Base-by-base conservation (phyloP, 2,329 filamentous ascomycete species). In the Apiospora saccharicola region DNA sequence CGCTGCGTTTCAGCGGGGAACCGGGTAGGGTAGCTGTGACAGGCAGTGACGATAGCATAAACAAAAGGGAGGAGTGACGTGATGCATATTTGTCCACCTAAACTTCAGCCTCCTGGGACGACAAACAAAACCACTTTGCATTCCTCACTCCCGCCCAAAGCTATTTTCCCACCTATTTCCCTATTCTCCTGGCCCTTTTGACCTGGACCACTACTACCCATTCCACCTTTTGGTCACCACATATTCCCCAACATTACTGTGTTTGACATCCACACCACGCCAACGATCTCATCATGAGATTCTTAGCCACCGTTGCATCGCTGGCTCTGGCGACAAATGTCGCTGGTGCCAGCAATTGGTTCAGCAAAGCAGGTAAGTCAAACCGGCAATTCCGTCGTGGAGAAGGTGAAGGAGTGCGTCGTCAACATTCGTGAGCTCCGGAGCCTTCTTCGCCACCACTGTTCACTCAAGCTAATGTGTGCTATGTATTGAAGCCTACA, bases 341-440 rank as follows among this genome's bases (percentile, higher is more conserved):
- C 74, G 91, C 90, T 68, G 84, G 90, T 75, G 94, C 91, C 75
- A 95, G 92, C 85, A 93, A 85, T 83, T 98, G 95, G 95, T 95
- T 97, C 81, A 46, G 41, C 41, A 96, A 94, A 84, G 87, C 94
- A 80, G 92, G 95, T 97, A 88, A 78, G 93, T 85, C 68, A 75
- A 24, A 37, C 67, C 19, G 71, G 72, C 43, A 67, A 69, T 72
- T 73, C 46, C 51, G 49, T 72, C 67, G 12, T 61, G 53, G 53
- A 34, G 16, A 61, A 61, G 53, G 53, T 49, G 46, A 49, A 34
- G 37, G 22, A 24, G 49, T 44, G 3, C 24, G 30, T 13, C 43
- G n/a, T 30, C 26, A 16, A 22, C 24, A 24, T 19, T 24, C 24
- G 47, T 37, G 68, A 68, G 43, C 43, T 61, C 53, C 30, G 53